Evolutionary conservation across 345 rosid genomes (phyloP).

Genomic region (Luvunga scandens): DNA sequence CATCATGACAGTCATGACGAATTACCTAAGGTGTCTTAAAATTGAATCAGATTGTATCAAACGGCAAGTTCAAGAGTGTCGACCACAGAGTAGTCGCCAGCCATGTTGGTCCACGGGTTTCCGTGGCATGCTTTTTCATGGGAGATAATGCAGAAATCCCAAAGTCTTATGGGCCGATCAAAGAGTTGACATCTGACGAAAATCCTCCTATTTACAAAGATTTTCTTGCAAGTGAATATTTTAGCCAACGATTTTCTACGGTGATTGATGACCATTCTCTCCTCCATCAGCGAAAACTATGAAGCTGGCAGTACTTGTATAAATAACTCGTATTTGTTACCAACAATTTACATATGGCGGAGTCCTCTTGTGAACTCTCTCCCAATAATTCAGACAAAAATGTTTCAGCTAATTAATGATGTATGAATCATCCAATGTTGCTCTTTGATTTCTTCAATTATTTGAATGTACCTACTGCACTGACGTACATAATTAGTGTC

Average conservation of each 20-base stretch:
- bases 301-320: neutral
- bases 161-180: constrained; percentile 23
- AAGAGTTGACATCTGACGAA: constrained; percentile 31
- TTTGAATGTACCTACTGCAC: no score
- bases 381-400: no score
- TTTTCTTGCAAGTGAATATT: constrained; percentile 14
- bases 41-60: constrained; percentile 37
- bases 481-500: no score
- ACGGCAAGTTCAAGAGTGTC: constrained; percentile 41
- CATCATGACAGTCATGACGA: neutral
- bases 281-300: constrained; percentile 5
- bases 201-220: constrained; percentile 29
- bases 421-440: no score
- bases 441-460: no score
- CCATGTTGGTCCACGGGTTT: constrained; percentile 39
- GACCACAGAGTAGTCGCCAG: constrained; percentile 47
- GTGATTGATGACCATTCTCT: constrained; percentile 4
- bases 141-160: constrained; percentile 4
- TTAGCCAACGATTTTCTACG: neutral
- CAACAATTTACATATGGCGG: neutral
- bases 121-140: constrained; percentile 33
- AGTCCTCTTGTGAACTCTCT: no score
- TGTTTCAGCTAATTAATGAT: no score
- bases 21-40: neutral
- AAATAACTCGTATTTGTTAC: neutral